Percentiles rank a stretch among this genome's conserved stretches.
These are phyloP conservation scores for Sparassis latifolia DNA, from an alignment of 1,284 basidiomycete genomes.

Conservation along the genomic window DNA sequence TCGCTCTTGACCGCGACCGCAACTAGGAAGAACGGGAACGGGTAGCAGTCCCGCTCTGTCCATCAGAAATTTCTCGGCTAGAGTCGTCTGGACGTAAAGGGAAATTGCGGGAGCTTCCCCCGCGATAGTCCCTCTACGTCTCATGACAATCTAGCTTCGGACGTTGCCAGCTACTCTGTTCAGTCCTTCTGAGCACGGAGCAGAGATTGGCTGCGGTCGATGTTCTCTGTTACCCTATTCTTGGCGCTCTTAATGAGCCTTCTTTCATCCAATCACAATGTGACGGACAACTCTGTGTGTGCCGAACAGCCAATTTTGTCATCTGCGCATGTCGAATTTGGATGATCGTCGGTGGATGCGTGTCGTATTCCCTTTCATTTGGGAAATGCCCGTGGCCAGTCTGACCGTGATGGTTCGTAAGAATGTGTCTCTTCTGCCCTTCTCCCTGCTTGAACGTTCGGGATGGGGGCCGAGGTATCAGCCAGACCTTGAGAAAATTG, in stretches of 20 bases:
- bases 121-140: background rate
- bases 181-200: background rate
- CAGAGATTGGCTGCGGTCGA: background rate
- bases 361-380: background rate
- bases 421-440: slow-evolving; percentile 1
- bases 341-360: slow-evolving; percentile 1
- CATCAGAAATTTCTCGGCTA: too few relatives aligned
- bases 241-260: background rate
- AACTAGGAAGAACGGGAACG: too few relatives aligned
- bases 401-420: slow-evolving; percentile 3
- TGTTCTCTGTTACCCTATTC: background rate
- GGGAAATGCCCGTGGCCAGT: background rate
- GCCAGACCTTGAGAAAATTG: background rate
- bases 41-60: too few relatives aligned
- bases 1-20: too few relatives aligned
- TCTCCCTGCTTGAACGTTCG: background rate
- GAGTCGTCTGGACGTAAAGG: background rate
- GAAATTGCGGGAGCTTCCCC: background rate
- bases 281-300: background rate
- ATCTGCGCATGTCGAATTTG: background rate
- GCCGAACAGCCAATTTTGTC: too few relatives aligned
- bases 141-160: background rate
- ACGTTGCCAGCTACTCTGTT: background rate
- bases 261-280: background rate
- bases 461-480: background rate